Base-by-base conservation (phyloP, 2,329 filamentous ascomycete genomes). In the Trichoderma afroharzianum region DNA sequence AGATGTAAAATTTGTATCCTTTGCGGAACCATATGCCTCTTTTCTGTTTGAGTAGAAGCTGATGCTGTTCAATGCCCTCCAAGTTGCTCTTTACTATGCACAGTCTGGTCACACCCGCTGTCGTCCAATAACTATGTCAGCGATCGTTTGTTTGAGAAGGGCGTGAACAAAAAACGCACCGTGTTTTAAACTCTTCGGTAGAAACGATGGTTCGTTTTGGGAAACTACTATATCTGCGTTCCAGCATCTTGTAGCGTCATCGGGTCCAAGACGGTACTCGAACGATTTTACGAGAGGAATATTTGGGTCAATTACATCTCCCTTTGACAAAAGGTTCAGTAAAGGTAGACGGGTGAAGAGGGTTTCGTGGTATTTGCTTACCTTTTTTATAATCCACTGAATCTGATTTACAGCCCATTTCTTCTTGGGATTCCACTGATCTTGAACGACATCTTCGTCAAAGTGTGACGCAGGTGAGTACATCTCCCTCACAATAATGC, bases 71-170 rank as follows among this genome's bases (percentile, higher is more conserved):
- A 4, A 85, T 77, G 1, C 81, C 82, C 0, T 78, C 76, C 15
- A 85, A 77, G 71, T 85, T 81, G 73, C 82, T 83, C 55, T 78
- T 80, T 12, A 85, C 78, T 0, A 77, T 76, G 70, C 83, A 85
- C 0, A 85, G 76, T 66, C 80, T 81, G 12, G 76, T 77, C 2
- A 77, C 81, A 0, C 81, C 81, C 18, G 78, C 82, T 83, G 6
- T n/a, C 24, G 6, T 18, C 15, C 11, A 28, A 18, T 53, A 2
- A 3, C n/a, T 32, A 21, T 15, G 30, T 58, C 15, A 28, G 8
- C 15, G 14, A 1, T 6, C 12, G 5, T 30, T 18, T 28, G 6
- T 12, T 43, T 5, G 12, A 18, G 12, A 26, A n/a, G 6, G 4
- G 14, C 2, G 3, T 8, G 58, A 39, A 15, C 2, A 12, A 39